phyloP scores from a whole-genome alignment of 208 protist genomes.

The Polymyxa betae region DNA sequence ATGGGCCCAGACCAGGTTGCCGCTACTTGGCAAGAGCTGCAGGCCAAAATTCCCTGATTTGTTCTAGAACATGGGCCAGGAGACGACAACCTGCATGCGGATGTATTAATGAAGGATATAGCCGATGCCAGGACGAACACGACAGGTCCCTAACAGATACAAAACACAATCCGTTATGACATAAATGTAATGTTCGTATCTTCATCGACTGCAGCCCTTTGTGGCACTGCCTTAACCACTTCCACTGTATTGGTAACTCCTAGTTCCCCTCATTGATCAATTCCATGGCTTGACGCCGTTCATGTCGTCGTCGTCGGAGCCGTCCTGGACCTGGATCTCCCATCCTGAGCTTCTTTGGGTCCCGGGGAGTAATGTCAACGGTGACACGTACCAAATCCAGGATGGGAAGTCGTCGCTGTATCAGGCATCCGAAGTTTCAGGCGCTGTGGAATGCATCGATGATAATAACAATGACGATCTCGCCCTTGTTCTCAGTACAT shows the following conservation, averaged over 20 bases:
- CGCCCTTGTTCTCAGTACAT: neutral
- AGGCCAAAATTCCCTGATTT: no score
- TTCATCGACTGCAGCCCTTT: neutral
- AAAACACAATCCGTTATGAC: no score
- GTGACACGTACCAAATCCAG: neutral
- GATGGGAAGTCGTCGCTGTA: neutral
- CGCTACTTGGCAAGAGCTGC: no score
- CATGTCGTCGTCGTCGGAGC: neutral
- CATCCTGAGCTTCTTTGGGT: neutral
- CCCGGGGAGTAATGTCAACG: neutral
- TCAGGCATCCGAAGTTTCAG: neutral
- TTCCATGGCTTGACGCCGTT: neutral
- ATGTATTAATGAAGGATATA: no score
- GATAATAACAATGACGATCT: neutral
- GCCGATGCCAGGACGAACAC: no score
- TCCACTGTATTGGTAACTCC: neutral
- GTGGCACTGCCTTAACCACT: neutral
- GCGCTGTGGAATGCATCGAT: neutral
- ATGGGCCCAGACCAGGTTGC: no score
- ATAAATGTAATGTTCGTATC: neutral
- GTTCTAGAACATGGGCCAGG: no score
- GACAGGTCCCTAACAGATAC: no score
- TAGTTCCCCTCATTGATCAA: neutral
- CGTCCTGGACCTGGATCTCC: neutral
- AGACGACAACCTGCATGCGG: no score